These are phyloP conservation scores for Scorias spongiosa DNA, from an alignment of 2,329 filamentous ascomycete genomes.

Conservation along the genomic window DNA sequence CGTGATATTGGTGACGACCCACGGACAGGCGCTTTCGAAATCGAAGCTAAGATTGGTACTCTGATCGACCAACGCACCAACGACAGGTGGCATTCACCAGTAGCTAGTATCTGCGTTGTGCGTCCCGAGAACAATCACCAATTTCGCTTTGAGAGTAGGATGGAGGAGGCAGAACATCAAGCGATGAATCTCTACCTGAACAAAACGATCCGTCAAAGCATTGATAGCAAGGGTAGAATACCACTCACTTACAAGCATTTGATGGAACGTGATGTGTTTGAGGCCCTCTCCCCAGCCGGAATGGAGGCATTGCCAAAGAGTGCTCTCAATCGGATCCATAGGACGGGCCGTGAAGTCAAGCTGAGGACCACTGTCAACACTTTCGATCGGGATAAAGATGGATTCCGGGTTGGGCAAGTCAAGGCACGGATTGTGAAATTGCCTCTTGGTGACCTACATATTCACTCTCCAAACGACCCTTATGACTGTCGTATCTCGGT, in stretches of 20 bases:
- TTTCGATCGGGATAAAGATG: conserved; percentile 36
- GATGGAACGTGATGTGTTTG: conserved; percentile 71
- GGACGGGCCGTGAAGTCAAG: conserved; percentile 45
- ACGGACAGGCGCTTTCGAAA: conserved; percentile 63
- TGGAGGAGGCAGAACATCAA: conserved; percentile 77
- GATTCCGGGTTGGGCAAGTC: conserved; percentile 28
- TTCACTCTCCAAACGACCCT: conserved; percentile 59
- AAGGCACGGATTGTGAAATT: conserved; percentile 82
- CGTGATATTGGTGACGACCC: conserved; percentile 42
- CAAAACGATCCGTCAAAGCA: conserved; percentile 32
- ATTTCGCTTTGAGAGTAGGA: conserved; percentile 65
- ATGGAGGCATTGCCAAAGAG: conserved; percentile 42
- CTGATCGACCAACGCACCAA: conserved; percentile 60
- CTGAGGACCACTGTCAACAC: conserved; percentile 49
- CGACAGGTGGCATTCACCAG: conserved; percentile 49
- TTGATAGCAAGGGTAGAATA: conserved; percentile 31
- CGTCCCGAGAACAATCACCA: conserved; percentile 36
- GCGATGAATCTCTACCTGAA: conserved; percentile 78
- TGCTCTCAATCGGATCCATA: conserved; percentile 12
- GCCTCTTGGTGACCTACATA: conserved; percentile 73
- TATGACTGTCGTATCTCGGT: conserved; percentile 91
- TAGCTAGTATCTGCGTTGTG: conserved; percentile 58
- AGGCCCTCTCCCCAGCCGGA: conserved; percentile 49
- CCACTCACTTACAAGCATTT: conserved; percentile 68
- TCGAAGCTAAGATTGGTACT: conserved; percentile 84